Conservation (phyloP, 495 filamentous ascomycete species). For the Neurospora sp. region DNA sequence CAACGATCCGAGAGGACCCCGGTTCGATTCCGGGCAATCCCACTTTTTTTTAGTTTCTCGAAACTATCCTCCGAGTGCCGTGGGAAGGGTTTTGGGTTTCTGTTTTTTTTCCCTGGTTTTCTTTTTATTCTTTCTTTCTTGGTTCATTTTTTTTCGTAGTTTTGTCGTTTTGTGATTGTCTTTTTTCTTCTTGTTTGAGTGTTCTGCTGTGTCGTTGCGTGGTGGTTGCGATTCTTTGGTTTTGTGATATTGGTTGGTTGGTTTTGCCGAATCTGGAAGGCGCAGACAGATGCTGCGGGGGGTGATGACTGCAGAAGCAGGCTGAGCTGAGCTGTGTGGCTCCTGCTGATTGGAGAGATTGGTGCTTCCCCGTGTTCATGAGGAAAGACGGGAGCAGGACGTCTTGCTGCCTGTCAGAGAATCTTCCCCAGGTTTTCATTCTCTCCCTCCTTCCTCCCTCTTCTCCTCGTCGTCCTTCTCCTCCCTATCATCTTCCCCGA, state of each 20-base stretch:
- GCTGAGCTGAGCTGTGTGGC: not conserved
- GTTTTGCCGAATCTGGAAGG: not conserved
- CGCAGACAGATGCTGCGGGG: not conserved
- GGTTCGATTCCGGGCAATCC: not conserved
- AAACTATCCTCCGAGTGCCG: not conserved
- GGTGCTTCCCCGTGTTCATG: not conserved
- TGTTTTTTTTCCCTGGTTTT: not conserved
- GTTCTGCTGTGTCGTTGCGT: not conserved
- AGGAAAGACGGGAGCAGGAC: not conserved
- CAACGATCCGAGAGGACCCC: not conserved
- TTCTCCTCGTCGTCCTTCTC: not conserved
- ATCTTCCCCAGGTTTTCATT: not conserved
- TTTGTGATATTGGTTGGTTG: not conserved
- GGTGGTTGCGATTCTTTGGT: not conserved
- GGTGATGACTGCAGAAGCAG: not conserved
- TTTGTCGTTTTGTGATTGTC: fast-evolving
- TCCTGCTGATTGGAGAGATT: not conserved
- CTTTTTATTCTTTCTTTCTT: not conserved
- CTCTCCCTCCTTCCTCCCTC: not conserved
- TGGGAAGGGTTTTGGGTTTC: not conserved
- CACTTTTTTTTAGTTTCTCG: not conserved
- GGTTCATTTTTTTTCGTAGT: not conserved
- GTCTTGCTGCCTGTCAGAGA: not conserved
- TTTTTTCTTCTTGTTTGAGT: not conserved
- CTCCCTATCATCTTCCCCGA: not conserved